A percentile compares a stretch with the other conserved stretches of the same genome.
These are phyloP conservation scores for Serpula lacrymans DNA, from an alignment of 768 basidiomycete species.

Conservation along the genomic window DNA sequence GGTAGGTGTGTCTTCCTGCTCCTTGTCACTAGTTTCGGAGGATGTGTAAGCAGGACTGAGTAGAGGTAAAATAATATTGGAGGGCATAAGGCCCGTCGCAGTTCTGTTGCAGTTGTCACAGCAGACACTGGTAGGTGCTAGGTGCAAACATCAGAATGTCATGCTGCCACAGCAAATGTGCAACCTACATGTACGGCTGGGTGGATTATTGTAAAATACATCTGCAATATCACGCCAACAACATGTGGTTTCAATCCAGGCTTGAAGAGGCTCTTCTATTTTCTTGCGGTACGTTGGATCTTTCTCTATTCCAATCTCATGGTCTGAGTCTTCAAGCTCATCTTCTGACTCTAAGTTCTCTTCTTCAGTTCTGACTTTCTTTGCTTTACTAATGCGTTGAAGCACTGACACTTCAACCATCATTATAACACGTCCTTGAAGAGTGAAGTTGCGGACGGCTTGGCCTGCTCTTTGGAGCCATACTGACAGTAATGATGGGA, in stretches of 20 bases:
- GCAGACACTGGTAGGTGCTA: slow-evolving; percentile 15
- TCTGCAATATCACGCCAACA: slow-evolving; percentile 29
- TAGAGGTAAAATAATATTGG: too few species aligned
- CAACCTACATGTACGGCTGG: slow-evolving; percentile 14
- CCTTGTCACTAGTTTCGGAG: too few species aligned
- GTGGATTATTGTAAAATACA: slow-evolving; percentile 32
- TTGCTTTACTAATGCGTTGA: too few species aligned
- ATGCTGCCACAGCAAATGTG: not conserved
- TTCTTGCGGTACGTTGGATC: slow-evolving; percentile 15
- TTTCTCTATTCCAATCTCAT: too few species aligned
- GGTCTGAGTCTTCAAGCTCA: too few species aligned
- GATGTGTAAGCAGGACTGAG: not conserved
- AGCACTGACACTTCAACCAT: too few species aligned
- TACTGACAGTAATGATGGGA: slow-evolving; percentile 27
- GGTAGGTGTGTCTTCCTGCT: not conserved
- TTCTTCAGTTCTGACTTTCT: too few species aligned
- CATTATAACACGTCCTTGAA: too few species aligned
- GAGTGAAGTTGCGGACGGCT: slow-evolving; percentile 16
- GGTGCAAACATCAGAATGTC: too few species aligned
- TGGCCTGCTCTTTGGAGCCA: slow-evolving; percentile 32
- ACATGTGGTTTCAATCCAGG: slow-evolving; percentile 21
- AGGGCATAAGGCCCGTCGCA: too few species aligned
- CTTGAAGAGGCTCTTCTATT: slow-evolving; percentile 25
- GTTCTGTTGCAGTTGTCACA: slow-evolving; percentile 18
- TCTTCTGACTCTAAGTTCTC: too few species aligned